Base-by-base conservation (phyloP, 2,329 filamentous ascomycete genomes). In the Botryotinia globosa region DNA sequence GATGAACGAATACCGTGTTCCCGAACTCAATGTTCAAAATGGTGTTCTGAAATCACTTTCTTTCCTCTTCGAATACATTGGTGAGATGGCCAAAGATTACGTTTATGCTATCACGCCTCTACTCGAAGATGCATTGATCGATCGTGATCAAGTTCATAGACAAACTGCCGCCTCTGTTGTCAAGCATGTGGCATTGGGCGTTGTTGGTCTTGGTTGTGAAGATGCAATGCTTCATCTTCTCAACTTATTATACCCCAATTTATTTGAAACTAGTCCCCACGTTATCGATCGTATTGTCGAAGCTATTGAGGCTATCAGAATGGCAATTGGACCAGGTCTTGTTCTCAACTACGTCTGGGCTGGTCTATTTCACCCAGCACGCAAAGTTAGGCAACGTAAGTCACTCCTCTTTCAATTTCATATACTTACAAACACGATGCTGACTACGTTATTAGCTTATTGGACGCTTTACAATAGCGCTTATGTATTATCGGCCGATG, bases 281-380 rank as follows among this genome's bases (percentile, higher is more conserved):
- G 96, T 99, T 79, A 99, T 99, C 78, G 96, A 99, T 83, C 91
- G 96, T 62, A 97, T 99, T 77, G 92, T 99, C 76, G 97, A 99
- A 82, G 96, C 97, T 68, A 97, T 99, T 77, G 96, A 98, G 82
- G 96, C 94, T 56, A 93, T 99, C 75, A 90, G 96, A 65, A 94
- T 98, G 86, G 94, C 95, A 0, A 92, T 98, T 62, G 96, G 96
- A 0, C 93, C 94, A 0, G 96, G 96, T 4, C 85, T 97, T 34
- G 93, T 98, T 51, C 92, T 99, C 87, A 99, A 99, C 84, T 99
- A 99, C 82, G 91, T 98, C 74, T 98, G 94, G 94, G 95, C 96
- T 0, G 96, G 96, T 29, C 86, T 99, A 29, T 99, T 99, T 87
- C 97, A 99, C 81, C 95, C 96, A 0, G 96, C 96, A 4, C 89